These are phyloP conservation scores for Corynascus novoguineensis DNA, from an alignment of 495 filamentous ascomycete species.

Conservation along the genomic window DNA sequence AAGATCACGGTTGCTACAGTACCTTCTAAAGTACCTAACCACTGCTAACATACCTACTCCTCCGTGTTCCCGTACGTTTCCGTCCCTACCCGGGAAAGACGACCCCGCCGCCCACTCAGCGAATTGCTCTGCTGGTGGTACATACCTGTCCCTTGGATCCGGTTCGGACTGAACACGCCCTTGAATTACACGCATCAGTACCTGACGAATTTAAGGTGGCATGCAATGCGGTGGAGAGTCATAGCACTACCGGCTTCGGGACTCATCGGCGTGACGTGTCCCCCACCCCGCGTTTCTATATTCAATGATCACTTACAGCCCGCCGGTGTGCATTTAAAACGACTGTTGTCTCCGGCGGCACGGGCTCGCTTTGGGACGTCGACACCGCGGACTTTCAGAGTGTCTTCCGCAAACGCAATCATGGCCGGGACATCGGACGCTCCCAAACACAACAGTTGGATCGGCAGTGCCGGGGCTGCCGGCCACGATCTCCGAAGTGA, in stretches of 20 bases:
- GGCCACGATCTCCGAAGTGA: conserved; percentile 43
- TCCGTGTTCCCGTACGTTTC: too few species aligned
- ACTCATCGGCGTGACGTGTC: not conserved
- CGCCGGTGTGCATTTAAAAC: not conserved
- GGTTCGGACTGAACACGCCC: too few species aligned
- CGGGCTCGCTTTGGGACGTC: not conserved
- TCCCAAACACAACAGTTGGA: conserved; percentile 27
- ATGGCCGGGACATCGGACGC: not conserved
- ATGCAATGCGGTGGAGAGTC: conserved; percentile 4
- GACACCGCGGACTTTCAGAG: not conserved
- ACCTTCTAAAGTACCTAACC: too few species aligned
- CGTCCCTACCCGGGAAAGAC: too few species aligned
- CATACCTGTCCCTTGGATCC: too few species aligned
- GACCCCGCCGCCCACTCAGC: too few species aligned
- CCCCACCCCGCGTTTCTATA: not conserved
- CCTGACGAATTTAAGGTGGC: too few species aligned
- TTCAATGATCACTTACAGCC: not conserved
- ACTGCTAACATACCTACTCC: too few species aligned
- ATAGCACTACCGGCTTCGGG: not conserved
- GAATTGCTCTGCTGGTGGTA: too few species aligned
- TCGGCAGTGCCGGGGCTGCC: conserved; percentile 39
- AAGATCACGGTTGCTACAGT: too few species aligned
- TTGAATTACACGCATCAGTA: too few species aligned
- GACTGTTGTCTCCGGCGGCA: not conserved
- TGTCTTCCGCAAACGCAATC: conserved; percentile 1